Conservation (phyloP, 441 rosid species). For the Eutrema salsugineum region DNA sequence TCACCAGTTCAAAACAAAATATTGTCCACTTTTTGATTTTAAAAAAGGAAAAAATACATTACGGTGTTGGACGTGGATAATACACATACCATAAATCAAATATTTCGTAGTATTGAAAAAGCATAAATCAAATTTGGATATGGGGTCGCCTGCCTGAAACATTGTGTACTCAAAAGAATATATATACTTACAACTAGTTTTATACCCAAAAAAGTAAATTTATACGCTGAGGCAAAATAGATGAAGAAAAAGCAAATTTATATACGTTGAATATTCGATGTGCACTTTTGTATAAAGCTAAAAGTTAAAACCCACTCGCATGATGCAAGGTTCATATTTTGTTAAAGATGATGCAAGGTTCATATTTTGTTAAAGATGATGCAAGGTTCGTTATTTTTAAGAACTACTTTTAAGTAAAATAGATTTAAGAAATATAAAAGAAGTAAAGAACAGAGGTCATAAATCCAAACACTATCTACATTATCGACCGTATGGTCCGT, state of each 20-base stretch:
- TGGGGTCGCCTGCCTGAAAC: slow-evolving; percentile 9
- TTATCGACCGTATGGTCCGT: slow-evolving; percentile 20
- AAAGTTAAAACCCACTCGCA: background rate
- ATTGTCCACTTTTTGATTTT: background rate
- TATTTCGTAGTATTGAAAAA: background rate
- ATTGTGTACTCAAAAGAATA: background rate
- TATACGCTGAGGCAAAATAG: slow-evolving; percentile 4
- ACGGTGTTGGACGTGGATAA: slow-evolving; percentile 8
- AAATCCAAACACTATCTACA: slow-evolving; percentile 14
- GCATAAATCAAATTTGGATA: background rate
- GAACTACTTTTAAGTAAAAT: background rate
- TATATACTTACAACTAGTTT: background rate
- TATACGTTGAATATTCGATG: slow-evolving; percentile 18
- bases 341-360: too few species aligned
- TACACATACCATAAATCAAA: background rate
- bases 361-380: too few species aligned
- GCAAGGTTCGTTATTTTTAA: background rate
- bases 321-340: too few species aligned
- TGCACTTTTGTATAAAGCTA: background rate
- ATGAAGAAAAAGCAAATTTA: background rate
- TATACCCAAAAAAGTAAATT: background rate
- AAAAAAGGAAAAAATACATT: background rate
- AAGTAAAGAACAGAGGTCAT: background rate
- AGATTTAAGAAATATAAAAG: background rate
- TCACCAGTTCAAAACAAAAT: background rate